Percentiles rank a stretch among this genome's conserved stretches.
These are phyloP conservation scores for Neoboletus brunneissimus DNA, from an alignment of 768 basidiomycete genomes.

Conservation along the genomic window DNA sequence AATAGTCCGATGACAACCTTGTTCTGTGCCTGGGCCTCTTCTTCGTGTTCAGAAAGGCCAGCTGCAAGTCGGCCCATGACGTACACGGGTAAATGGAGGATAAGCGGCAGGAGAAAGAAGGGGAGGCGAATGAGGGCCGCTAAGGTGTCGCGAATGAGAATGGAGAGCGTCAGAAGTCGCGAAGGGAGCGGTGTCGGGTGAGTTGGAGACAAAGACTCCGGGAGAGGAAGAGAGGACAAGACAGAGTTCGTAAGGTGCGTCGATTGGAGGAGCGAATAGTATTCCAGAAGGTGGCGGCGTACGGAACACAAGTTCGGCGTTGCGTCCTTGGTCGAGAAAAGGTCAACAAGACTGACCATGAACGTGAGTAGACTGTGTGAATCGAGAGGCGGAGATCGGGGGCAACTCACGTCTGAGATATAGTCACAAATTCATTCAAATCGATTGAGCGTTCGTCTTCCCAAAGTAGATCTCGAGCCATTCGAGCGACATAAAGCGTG, in stretches of 20 bases:
- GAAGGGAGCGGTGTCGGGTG: slow-evolving; percentile 70
- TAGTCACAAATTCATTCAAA: slow-evolving; percentile 75
- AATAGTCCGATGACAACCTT: slow-evolving; percentile 89
- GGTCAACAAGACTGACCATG: slow-evolving; percentile 72
- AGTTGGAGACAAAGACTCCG: slow-evolving; percentile 77
- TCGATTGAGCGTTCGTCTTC: slow-evolving; percentile 72
- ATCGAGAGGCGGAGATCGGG: slow-evolving; percentile 21
- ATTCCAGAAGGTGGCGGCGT: slow-evolving; percentile 73
- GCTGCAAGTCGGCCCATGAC: slow-evolving; percentile 75
- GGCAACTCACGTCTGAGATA: slow-evolving; percentile 84
- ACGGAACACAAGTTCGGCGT: slow-evolving; percentile 58
- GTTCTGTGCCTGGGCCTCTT: slow-evolving; percentile 96
- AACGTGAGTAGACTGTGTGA: slow-evolving; percentile 24
- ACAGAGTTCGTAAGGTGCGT: slow-evolving; percentile 83
- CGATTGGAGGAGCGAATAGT: slow-evolving; percentile 82
- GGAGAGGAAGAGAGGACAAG: slow-evolving; percentile 80
- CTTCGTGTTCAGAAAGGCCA: slow-evolving; percentile 73
- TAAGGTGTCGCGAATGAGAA: slow-evolving; percentile 78
- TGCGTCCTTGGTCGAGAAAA: slow-evolving; percentile 70
- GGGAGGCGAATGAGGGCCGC: slow-evolving; percentile 71
- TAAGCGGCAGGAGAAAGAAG: slow-evolving; percentile 83
- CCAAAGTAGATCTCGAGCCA: slow-evolving; percentile 95
- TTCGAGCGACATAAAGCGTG: slow-evolving; percentile 83
- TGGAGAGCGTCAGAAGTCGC: slow-evolving; percentile 73
- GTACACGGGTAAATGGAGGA: slow-evolving; percentile 85